Evolutionary conservation across 192 early-diverging fungal species (phyloP).

Genomic region (Obelidium mucronatum): DNA sequence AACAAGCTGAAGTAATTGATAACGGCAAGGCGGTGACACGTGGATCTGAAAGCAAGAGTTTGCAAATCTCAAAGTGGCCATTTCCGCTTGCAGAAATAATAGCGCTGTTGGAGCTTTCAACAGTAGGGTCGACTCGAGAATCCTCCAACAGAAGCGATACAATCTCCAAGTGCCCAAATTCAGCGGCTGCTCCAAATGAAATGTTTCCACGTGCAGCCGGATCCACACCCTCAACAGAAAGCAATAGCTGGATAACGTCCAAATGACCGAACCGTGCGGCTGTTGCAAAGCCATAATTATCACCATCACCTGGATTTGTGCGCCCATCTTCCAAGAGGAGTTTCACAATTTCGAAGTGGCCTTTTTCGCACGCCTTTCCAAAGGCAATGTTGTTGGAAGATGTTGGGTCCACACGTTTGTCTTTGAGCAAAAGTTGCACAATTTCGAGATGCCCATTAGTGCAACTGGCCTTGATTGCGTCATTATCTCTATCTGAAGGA

Average conservation of each 20-base stretch:
- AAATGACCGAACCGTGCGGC: neutral
- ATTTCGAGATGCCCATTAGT: too few species aligned
- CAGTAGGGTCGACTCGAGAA: neutral
- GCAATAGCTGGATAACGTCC: neutral
- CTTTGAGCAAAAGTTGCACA: too few species aligned
- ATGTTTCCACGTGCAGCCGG: neutral
- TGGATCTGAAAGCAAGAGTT: too few species aligned
- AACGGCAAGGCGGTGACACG: too few species aligned
- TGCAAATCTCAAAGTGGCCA: too few species aligned
- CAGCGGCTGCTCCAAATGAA: neutral
- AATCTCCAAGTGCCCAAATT: neutral
- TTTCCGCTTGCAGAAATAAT: too few species aligned
- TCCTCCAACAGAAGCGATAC: neutral
- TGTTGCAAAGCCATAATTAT: neutral
- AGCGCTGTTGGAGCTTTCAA: neutral
- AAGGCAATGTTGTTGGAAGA: too few species aligned
- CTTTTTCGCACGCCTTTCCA: too few species aligned
- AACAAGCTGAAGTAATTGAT: too few species aligned
- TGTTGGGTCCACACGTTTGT: too few species aligned
- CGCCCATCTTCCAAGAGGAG: neutral
- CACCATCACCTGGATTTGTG: neutral
- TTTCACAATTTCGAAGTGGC: slow-evolving; percentile 7
- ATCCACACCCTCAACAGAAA: neutral
- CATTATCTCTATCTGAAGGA: too few species aligned
- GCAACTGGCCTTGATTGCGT: too few species aligned